Evolutionary conservation across 2,329 filamentous ascomycete genomes (phyloP), one percentile per base, ranked within the genome.

Genomic region (Arthrobotrys megalospora): DNA sequence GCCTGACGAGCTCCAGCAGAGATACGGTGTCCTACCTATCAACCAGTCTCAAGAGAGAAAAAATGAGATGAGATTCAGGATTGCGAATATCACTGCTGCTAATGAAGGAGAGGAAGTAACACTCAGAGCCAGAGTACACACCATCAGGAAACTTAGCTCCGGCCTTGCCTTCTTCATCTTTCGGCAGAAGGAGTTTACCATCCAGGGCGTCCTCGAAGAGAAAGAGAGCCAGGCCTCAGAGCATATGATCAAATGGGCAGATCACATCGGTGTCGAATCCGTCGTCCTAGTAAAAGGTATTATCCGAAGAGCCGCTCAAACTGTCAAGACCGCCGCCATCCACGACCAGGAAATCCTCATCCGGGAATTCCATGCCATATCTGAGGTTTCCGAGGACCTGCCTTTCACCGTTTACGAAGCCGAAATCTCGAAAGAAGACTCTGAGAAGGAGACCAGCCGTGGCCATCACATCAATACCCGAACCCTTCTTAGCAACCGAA

Each of bases 141-240:
- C 94, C 71, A 88, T 96, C 75, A 90, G 94, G 55, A 91, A 91
- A 81, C 88, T 97, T 86, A 95, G 93, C 83, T 88, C 92, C 81
- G 91, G 92, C 81, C 87, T 97, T 38, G 92, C 93, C 82, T 97
- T 97, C 84, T 86, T 97, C 50, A 89, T 97, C 75, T 91, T 97
- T 83, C 91, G 94, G 69, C 93, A 97, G 85, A 92, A 94, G 85
- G 90, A 92, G 11, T 88, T 89, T 80, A 96, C 93, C 24, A 89
- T 97, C 64, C 94, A 97, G 84, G 94, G 93, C 79, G 92, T 97
- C 1, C 86, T 97, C 47, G 86, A 89, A 21, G 85, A 88, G 71
- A 79, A 79, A 47, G 76, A 79, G 80, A 88, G 89, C 6, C 86
- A 86, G 58, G 87, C 92, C 10, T 91, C 91, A 0, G 88, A 90